Percentiles rank a stretch among this genome's conserved stretches.
Evolutionary conservation across 2,329 filamentous ascomycete species (phyloP).

Genomic region (Cytospora schulzeri): DNA sequence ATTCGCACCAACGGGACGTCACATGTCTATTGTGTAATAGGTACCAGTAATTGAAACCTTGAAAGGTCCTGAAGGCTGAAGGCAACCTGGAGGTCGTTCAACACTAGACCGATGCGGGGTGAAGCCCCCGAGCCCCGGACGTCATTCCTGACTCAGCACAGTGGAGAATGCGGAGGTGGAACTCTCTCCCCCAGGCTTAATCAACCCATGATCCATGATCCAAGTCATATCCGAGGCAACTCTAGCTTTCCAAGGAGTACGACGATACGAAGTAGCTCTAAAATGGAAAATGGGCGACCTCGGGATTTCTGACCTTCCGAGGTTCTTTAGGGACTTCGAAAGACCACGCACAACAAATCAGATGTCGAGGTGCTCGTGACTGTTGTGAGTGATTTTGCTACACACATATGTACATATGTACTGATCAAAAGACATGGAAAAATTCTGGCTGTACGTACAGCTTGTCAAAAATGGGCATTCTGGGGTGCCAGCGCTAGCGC

Average conservation of each 20-base stretch:
- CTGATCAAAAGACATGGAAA: not conserved
- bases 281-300: too few relatives aligned
- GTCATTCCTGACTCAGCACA: constrained; percentile 11
- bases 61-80: too few relatives aligned
- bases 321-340: not conserved
- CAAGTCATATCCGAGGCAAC: not conserved
- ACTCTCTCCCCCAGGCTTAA: constrained; percentile 13
- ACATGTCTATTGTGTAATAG: not conserved
- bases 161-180: constrained; percentile 23
- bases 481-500: not conserved
- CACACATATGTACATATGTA: too few relatives aligned
- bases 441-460: not conserved
- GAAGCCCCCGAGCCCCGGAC: not conserved
- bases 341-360: not conserved
- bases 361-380: not conserved
- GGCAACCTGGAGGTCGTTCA: not conserved
- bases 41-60: too few relatives aligned
- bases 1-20: not conserved
- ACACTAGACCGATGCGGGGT: not conserved
- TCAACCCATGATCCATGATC: constrained; percentile 12
- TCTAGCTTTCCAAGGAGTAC: not conserved
- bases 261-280: not conserved
- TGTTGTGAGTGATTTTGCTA: not conserved
- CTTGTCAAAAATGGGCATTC: not conserved
- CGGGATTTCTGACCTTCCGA: too few relatives aligned